These are phyloP conservation scores for Kwoniella dejecticola DNA, from an alignment of 768 basidiomycete genomes.

Conservation along the genomic window DNA sequence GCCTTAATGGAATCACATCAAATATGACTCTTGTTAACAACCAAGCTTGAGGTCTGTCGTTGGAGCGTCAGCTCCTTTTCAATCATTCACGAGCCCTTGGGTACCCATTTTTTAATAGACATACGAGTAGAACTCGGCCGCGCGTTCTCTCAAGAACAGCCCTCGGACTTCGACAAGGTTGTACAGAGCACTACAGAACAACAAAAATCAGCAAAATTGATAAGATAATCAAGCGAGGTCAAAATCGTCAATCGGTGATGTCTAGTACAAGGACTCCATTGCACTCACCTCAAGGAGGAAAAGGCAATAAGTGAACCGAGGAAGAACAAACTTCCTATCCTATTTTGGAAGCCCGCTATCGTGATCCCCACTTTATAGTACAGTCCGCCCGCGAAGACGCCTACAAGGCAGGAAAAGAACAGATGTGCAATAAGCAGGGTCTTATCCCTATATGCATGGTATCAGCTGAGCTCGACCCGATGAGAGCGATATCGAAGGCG, in stretches of 20 bases:
- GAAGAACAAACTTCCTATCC: slow-evolving; percentile 95
- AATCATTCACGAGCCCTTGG: too few relatives aligned
- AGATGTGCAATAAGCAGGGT: slow-evolving; percentile 80
- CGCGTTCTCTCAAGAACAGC: slow-evolving; percentile 86
- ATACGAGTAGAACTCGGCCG: slow-evolving; percentile 80
- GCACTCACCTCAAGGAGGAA: slow-evolving; percentile 66
- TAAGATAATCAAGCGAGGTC: background rate
- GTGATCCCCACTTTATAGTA: slow-evolving; percentile 77
- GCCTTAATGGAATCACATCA: slow-evolving; percentile 82
- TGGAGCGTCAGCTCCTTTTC: slow-evolving; percentile 2
- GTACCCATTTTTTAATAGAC: slow-evolving; percentile 26
- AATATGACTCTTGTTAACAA: slow-evolving; percentile 82
- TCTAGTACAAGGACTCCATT: background rate
- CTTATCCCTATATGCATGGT: too few relatives aligned
- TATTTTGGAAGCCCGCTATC: slow-evolving; percentile 85
- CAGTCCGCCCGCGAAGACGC: slow-evolving; percentile 85
- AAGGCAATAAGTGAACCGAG: slow-evolving; percentile 88
- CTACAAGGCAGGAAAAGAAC: slow-evolving; percentile 68
- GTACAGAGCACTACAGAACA: slow-evolving; percentile 68
- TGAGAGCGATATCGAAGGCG: too few relatives aligned
- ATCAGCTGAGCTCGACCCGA: too few relatives aligned
- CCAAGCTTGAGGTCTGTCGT: slow-evolving; percentile 81
- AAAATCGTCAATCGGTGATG: background rate
- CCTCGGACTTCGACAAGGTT: slow-evolving; percentile 81
- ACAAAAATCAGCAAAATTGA: background rate